Base-by-base conservation (phyloP, 495 filamentous ascomycete genomes). In the Aspergillus sclerotiicarbonarius region DNA sequence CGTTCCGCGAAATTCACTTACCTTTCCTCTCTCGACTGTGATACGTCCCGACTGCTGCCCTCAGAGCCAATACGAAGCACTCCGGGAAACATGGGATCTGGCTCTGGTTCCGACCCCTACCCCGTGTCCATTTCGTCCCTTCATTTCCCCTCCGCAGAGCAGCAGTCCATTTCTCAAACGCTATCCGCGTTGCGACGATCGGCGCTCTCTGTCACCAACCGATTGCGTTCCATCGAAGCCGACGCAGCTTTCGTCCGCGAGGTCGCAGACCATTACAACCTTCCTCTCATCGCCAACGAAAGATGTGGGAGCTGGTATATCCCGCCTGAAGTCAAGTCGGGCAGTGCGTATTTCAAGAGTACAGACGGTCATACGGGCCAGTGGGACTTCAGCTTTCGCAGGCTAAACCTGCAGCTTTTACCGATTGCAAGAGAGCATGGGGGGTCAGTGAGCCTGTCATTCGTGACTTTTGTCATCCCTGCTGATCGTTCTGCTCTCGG, bases 241-340 rank as follows among this genome's bases (percentile, higher is more conserved):
- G 90, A 94, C 71, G 84, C 87, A 12, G 63, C 69, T 16, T 93
- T 92, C 67, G 86, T 90, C 15, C 70, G 71, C 15, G 72, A 79
- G 10, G 84, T 87, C 0, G 75, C 75, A 8, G 63, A 75, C 8
- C 68, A 75, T 20, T 81, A 80, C 58, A 63, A 65, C 19, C 76
- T 94, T n/a, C 92, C 93, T 0, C 73, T 97, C n/a, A 76, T 98
- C 20, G 89, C 92, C 20, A 98, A 98, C 64, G 90, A 96, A 69
- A 80, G 94, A 51, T 96, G 92, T 66, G 94, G 94, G 1, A 92
- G 90, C 67, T 98, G 94, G 94, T 98, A 98, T 71, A 89, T 97
- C 37, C 76, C 84, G 30, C 87, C 90, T 0, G 69, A 70, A 18
- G 61, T 57, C 10, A 92, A 92, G 67, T 72, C 72, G 1, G 89